Evolutionary conservation across 345 rosid genomes (phyloP), one percentile per base, ranked within the genome.

Genomic region (Turnera subulata): DNA sequence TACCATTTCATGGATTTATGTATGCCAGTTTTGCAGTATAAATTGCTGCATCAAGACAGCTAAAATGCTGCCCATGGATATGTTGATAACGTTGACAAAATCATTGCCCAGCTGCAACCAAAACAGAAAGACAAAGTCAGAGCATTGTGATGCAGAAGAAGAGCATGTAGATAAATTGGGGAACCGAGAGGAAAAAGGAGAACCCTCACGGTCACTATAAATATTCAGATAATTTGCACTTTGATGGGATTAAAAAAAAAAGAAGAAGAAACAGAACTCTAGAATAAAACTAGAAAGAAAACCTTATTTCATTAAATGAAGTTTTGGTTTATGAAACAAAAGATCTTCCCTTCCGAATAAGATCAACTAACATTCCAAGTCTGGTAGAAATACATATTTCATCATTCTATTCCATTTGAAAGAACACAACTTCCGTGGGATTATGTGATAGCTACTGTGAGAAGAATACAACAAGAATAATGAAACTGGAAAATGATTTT

Each of bases 41-140:
- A 44, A 3, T 52, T 52, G 55, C 58, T 35, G 64, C 59, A 94
- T 84, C 74, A 88, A 52, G 62, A 93, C 77, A 29, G 97, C 99
- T 59, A 93, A 60, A 38, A 82, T 74, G 82, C 95, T 80, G 71
- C 97, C 96, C 62, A 87, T 66, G 40, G 92, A 76, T 71, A 93
- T 89, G 82, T 93, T 93, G 69, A 93, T 82, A 73, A 93, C 72
- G 61, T 89, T 89, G 33, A 87, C 96, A 14, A 68, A 89, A 78
- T 93, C 99, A 46, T 93, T 93, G 72, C 80, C 89, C 44, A 93
- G 96, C 99, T 89, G 86, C 85, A 80, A 33, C 7, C 14, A 1
- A 13, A 42, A 42, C 45, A 9, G n/a, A n/a, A n/a, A 42, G 59
- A 65, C 18, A 39, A 11, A 14, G 53, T 29, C 4, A 29, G 35